These are phyloP conservation scores for Imleria badia DNA, from an alignment of 768 basidiomycete genomes.

Conservation along the genomic window DNA sequence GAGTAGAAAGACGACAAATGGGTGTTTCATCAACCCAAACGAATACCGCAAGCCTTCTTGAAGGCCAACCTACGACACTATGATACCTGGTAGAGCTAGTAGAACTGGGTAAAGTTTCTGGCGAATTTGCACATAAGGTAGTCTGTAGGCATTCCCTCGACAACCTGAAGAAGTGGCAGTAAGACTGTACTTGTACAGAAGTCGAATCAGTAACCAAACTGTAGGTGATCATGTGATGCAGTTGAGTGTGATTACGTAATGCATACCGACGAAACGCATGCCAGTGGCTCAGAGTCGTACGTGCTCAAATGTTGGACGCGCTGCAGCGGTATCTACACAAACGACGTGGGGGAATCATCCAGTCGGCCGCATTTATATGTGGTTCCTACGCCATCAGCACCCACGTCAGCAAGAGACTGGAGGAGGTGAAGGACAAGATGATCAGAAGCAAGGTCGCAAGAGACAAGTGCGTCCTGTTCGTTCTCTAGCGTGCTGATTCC, in stretches of 20 bases:
- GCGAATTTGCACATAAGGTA: too few species aligned
- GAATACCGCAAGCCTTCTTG: too few species aligned
- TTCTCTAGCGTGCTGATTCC: neutral
- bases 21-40: too few species aligned
- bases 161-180: too few species aligned
- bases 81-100: too few species aligned
- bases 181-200: too few species aligned
- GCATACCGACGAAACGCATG: neutral
- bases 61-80: too few species aligned
- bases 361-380: constrained; percentile 52
- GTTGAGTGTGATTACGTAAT: constrained; percentile 10
- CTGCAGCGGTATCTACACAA: constrained; percentile 50
- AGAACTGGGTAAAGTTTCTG: too few species aligned
- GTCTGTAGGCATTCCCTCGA: too few species aligned
- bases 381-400: constrained; percentile 60
- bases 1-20: too few species aligned
- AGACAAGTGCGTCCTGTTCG: constrained; percentile 43
- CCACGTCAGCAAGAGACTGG: constrained; percentile 61
- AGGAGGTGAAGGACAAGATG: constrained; percentile 64
- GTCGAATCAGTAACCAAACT: too few species aligned
- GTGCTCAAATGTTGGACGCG: constrained; percentile 41
- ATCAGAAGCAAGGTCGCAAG: constrained; percentile 60
- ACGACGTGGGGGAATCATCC: constrained; percentile 45
- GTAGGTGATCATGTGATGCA: constrained; percentile 4
- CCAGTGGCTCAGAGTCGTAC: neutral